Percentiles rank a stretch among this genome's conserved stretches.
Conservation (phyloP, 495 filamentous ascomycete genomes). For the Penicillium antarcticum region DNA sequence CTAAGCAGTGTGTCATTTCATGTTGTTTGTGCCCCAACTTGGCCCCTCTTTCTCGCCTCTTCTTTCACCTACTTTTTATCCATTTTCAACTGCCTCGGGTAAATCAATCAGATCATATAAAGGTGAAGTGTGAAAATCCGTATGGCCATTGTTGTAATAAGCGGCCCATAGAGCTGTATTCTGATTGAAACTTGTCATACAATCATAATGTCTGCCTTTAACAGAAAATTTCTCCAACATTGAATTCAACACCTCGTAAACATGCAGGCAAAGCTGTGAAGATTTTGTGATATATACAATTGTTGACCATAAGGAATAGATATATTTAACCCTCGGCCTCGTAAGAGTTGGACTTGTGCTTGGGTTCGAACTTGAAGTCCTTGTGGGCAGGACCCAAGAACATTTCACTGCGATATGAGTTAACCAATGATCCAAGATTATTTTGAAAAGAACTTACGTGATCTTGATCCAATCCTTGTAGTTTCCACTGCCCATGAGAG, state of each 20-base stretch:
- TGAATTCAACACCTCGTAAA: neutral
- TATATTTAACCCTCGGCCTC: slow-evolving; percentile 58
- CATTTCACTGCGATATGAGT: slow-evolving; percentile 69
- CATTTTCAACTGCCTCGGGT: no score
- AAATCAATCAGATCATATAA: no score
- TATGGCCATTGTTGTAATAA: no score
- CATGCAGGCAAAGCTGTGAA: slow-evolving; percentile 1
- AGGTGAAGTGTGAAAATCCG: no score
- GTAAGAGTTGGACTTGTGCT: slow-evolving; percentile 91
- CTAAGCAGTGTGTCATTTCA: no score
- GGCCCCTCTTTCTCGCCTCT: no score
- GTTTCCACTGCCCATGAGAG: slow-evolving; percentile 78
- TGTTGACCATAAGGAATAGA: neutral
- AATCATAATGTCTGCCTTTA: neutral
- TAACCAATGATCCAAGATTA: neutral
- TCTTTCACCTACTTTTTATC: no score
- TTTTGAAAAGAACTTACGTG: slow-evolving; percentile 56
- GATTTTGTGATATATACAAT: slow-evolving; percentile 5
- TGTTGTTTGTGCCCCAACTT: no score
- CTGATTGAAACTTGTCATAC: no score
- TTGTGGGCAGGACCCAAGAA: slow-evolving; percentile 88
- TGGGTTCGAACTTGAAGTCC: slow-evolving; percentile 93
- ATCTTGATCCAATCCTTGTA: slow-evolving; percentile 99
- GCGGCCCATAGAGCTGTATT: no score
- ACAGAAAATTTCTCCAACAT: neutral